Percentiles rank a stretch among this genome's conserved stretches.
phyloP scores from a whole-genome alignment of 2,329 filamentous ascomycete genomes.

The Monosporascus sp. region DNA sequence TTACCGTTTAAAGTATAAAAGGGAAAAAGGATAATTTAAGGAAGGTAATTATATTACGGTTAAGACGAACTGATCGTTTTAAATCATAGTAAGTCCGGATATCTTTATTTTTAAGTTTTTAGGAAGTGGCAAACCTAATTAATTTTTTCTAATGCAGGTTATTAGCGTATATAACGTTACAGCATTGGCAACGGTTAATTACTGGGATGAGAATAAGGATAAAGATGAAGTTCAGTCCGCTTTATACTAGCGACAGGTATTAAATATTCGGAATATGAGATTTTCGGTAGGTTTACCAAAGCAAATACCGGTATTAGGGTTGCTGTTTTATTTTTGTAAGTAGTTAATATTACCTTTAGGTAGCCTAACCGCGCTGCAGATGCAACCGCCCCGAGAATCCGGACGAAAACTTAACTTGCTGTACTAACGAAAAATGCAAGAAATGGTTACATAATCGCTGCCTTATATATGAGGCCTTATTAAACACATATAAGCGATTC shows the following conservation, averaged over 20 bases:
- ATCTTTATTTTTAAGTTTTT: not conserved
- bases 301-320: not conserved
- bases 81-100: constrained; percentile 56
- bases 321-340: constrained; percentile 14
- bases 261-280: constrained; percentile 51
- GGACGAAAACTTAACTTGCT: constrained; percentile 54
- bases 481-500: constrained; percentile 43
- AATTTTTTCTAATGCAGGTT: constrained; percentile 53
- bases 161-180: constrained; percentile 69
- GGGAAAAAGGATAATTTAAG: constrained; percentile 43
- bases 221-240: constrained; percentile 55
- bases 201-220: constrained; percentile 68
- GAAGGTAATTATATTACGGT: constrained; percentile 63
- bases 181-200: constrained; percentile 53
- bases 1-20: constrained; percentile 51
- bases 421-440: constrained; percentile 48
- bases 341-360: constrained; percentile 27
- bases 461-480: constrained; percentile 49
- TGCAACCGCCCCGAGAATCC: constrained; percentile 58
- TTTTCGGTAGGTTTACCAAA: constrained; percentile 45
- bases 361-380: constrained; percentile 51
- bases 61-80: constrained; percentile 63
- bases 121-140: constrained; percentile 17
- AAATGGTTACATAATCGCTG: constrained; percentile 62
- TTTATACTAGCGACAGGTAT: constrained; percentile 61